Percentiles rank a stretch among this genome's conserved stretches.
These are phyloP conservation scores for Daldinia concentrica DNA, from an alignment of 495 filamentous ascomycete genomes.

Conservation along the genomic window DNA sequence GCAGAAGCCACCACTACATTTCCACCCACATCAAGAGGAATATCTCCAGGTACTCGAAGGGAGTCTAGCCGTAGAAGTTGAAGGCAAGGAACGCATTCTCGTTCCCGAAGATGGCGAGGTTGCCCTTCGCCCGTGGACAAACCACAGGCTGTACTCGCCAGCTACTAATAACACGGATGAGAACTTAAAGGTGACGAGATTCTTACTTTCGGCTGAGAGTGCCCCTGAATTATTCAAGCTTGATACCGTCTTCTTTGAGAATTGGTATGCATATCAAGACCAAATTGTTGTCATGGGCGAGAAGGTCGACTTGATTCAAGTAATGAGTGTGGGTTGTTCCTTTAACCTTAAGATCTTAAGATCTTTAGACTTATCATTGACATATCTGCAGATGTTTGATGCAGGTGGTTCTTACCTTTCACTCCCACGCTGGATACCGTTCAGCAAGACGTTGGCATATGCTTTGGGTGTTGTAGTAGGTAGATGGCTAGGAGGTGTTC, in stretches of 20 bases:
- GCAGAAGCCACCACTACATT: conserved; percentile 57
- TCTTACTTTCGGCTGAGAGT: conserved; percentile 47
- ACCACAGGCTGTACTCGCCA: conserved; percentile 54
- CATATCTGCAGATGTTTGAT: conserved; percentile 53
- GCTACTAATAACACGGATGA: conserved; percentile 22
- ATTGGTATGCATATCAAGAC: conserved; percentile 65
- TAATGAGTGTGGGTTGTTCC: conserved; percentile 50
- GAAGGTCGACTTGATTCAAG: conserved; percentile 56
- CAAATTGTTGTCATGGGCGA: conserved; percentile 53
- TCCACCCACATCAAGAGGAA: conserved; percentile 57
- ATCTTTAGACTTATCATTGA: conserved; percentile 3
- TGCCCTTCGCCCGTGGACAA: conserved; percentile 47
- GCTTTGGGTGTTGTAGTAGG: conserved; percentile 56
- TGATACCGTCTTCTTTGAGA: conserved; percentile 63
- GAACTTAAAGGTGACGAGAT: conserved; percentile 36
- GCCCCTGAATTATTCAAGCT: conserved; percentile 50
- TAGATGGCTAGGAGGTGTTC: conserved; percentile 60
- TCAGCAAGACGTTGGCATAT: conserved; percentile 49
- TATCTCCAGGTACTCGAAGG: conserved; percentile 54
- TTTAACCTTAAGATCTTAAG: conserved; percentile 2
- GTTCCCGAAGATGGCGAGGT: conserved; percentile 49
- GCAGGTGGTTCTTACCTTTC: conserved; percentile 59
- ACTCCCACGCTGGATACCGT: conserved; percentile 58
- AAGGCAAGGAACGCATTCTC: conserved; percentile 49
- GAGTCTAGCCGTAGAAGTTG: conserved; percentile 49